Conservation (phyloP, 1,139 yeast genomes). For the Pichia sp. region DNA sequence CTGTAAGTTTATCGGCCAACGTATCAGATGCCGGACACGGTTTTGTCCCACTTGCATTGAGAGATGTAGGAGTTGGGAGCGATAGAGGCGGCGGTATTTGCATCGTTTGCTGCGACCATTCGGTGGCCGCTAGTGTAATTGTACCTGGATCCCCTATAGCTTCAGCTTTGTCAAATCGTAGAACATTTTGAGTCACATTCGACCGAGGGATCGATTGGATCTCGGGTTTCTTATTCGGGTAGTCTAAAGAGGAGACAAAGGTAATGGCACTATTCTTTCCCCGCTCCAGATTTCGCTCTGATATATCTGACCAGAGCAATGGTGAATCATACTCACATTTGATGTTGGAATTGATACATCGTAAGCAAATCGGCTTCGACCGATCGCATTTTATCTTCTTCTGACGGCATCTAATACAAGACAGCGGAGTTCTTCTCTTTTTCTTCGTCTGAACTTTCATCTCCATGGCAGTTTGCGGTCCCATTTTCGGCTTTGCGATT, state of each 20-base stretch:
- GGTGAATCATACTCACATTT: slow-evolving; percentile 29
- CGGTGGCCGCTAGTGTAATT: neutral
- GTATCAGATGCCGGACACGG: neutral
- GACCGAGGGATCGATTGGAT: neutral
- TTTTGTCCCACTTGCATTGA: neutral
- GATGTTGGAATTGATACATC: slow-evolving; percentile 22
- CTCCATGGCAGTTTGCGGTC: neutral
- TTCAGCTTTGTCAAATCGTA: neutral
- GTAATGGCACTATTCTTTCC: neutral
- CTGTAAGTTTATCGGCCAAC: neutral
- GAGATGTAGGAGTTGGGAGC: neutral
- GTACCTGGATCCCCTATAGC: neutral
- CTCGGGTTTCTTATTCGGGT: neutral
- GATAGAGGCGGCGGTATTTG: neutral
- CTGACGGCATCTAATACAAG: slow-evolving; percentile 29
- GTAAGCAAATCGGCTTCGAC: slow-evolving; percentile 25
- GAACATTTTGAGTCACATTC: neutral
- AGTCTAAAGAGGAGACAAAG: slow-evolving; percentile 7
- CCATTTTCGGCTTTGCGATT: neutral
- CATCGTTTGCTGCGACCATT: neutral
- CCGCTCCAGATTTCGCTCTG: neutral
- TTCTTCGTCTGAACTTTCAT: slow-evolving; percentile 4
- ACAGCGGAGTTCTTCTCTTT: slow-evolving; percentile 30
- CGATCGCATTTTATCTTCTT: slow-evolving; percentile 32
- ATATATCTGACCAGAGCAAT: slow-evolving; percentile 19